Conservation (phyloP, 805 yeast genomes). For the Schizosaccharomyces lindneri region DNA sequence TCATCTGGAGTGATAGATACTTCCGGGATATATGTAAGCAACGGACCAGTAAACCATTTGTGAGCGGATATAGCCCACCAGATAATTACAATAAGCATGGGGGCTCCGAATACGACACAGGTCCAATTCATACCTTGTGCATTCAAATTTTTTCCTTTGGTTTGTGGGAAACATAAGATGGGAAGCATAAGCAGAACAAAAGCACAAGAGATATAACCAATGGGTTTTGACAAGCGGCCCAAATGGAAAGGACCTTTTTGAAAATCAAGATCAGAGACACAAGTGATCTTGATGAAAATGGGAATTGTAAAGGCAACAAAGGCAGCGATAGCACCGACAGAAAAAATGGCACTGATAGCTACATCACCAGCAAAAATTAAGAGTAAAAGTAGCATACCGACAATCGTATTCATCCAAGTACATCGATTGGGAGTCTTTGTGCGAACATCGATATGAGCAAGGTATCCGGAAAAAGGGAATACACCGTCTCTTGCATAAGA, state of each 20-base stretch:
- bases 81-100: slow-evolving; percentile 24
- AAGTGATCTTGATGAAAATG: slow-evolving; percentile 30
- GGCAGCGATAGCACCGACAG: slow-evolving; percentile 47
- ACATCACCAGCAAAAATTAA: slow-evolving; percentile 39
- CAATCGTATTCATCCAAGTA: slow-evolving; percentile 29
- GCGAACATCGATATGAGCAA: slow-evolving; percentile 24
- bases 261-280: slow-evolving; percentile 24
- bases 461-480: slow-evolving; percentile 29
- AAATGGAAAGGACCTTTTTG: slow-evolving; percentile 44
- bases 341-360: slow-evolving; percentile 46
- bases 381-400: slow-evolving; percentile 31
- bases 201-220: slow-evolving; percentile 22
- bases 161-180: slow-evolving; percentile 31
- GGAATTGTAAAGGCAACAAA: slow-evolving; percentile 46
- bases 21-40: not conserved
- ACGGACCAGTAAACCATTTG: slow-evolving; percentile 36
- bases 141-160: slow-evolving; percentile 9
- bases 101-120: slow-evolving; percentile 32
- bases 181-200: slow-evolving; percentile 34
- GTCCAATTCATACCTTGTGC: slow-evolving; percentile 39
- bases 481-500: slow-evolving; percentile 47
- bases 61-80: slow-evolving; percentile 31
- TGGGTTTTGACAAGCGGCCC: slow-evolving; percentile 26
- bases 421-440: slow-evolving; percentile 2
- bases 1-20: not conserved